Conservation (phyloP, 2,329 filamentous ascomycete genomes). For the Neopestalotiopsis sp. region DNA sequence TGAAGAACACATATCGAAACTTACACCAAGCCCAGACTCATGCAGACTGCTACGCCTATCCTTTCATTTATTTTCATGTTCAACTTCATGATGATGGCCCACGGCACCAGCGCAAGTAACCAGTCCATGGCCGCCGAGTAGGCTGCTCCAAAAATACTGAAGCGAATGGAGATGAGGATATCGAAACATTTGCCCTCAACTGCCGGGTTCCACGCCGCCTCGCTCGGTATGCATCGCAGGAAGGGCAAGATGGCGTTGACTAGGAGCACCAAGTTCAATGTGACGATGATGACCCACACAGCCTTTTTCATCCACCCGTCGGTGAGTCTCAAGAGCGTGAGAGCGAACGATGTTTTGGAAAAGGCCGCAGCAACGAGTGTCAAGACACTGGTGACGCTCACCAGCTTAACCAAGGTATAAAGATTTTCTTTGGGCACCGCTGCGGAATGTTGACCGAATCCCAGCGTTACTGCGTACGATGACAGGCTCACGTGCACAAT, state of each 20-base stretch:
- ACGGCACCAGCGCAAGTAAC: conserved; percentile 42
- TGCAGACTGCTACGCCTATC: conserved; percentile 38
- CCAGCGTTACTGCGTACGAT: conserved; percentile 16
- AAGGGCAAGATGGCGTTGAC: conserved; percentile 32
- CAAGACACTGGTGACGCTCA: conserved; percentile 12
- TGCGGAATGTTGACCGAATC: conserved; percentile 16
- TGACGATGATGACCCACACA: conserved; percentile 38
- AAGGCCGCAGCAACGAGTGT: conserved; percentile 37
- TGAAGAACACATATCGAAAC: conserved; percentile 7
- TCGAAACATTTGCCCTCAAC: conserved; percentile 25
- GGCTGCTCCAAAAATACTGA: conserved; percentile 25
- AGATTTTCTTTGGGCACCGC: conserved; percentile 5
- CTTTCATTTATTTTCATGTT: conserved; percentile 43
- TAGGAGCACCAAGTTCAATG: conserved; percentile 31
- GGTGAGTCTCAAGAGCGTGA: conserved; percentile 38
- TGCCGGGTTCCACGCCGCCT: conserved; percentile 19
- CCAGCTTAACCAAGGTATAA: conserved; percentile 1
- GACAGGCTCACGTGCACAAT: conserved; percentile 1
- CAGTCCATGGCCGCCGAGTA: conserved; percentile 41
- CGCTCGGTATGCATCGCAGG: conserved; percentile 23
- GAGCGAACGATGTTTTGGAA: conserved; percentile 45
- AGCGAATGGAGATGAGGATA: conserved; percentile 22
- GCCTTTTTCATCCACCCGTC: conserved; percentile 30
- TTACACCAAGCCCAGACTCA: conserved; percentile 41
- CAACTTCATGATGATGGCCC: conserved; percentile 40